Evolutionary conservation across 2,329 filamentous ascomycete genomes (phyloP).

Genomic region (Botrytis galanthina): DNA sequence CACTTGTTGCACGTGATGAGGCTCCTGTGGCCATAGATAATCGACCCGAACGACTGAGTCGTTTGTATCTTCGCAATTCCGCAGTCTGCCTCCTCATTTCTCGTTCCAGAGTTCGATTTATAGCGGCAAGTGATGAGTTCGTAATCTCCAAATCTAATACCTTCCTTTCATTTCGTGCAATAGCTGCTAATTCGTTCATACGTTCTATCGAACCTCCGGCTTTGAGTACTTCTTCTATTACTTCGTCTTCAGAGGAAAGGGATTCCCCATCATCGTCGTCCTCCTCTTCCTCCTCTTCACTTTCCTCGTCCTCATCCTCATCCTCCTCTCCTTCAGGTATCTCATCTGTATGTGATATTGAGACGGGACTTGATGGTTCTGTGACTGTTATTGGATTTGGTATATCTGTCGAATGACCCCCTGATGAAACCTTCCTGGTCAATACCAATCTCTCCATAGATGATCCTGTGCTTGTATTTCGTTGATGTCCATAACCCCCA

Average conservation of each 20-base stretch:
- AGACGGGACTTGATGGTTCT: conserved; percentile 26
- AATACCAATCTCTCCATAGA: conserved; percentile 29
- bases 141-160: conserved; percentile 95
- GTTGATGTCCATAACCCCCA: conserved; percentile 27
- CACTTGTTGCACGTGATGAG: conserved; percentile 46
- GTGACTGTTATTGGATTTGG: conserved; percentile 26
- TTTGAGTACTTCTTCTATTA: conserved; percentile 54
- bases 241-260: conserved; percentile 17
- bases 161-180: conserved; percentile 87
- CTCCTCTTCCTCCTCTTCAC: conserved; percentile 23
- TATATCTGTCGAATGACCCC: conserved; percentile 26
- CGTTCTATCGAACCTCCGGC: conserved; percentile 54
- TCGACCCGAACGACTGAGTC: conserved; percentile 78
- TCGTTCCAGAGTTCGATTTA: conserved; percentile 88
- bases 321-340: conserved; percentile 15
- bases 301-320: not conserved
- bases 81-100: conserved; percentile 88
- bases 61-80: conserved; percentile 79
- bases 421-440: conserved; percentile 28
- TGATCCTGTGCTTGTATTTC: conserved; percentile 32
- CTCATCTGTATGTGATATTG: conserved; percentile 31
- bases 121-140: conserved; percentile 90
- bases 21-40: conserved; percentile 59
- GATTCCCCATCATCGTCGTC: conserved; percentile 17
- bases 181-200: conserved; percentile 76